A percentile compares a stretch with the other conserved stretches of the same genome.
Evolutionary conservation across 306 rosid genomes (phyloP).

Genomic region (Castanea mollissima): DNA sequence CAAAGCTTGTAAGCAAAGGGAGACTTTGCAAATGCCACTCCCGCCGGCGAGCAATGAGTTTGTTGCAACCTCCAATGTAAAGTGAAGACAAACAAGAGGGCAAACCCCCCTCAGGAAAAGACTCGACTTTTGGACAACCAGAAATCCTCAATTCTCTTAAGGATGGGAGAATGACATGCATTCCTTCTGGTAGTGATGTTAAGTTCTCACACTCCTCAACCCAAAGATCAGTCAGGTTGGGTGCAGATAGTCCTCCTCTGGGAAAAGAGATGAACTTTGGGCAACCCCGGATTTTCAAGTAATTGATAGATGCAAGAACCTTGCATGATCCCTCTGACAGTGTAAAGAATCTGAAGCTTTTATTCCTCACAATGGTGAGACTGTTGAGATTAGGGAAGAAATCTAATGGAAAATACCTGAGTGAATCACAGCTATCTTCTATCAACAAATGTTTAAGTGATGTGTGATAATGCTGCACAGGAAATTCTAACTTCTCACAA

Average conservation of each 20-base stretch:
- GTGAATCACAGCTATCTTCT: constrained; percentile 15
- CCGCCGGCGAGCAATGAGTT: constrained; percentile 1
- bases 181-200: background rate
- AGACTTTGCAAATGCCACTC: constrained; percentile 16
- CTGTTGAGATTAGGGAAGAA: constrained; percentile 25
- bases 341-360: background rate
- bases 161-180: background rate
- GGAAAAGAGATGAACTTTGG: background rate
- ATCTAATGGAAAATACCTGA: constrained; percentile 20
- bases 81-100: background rate
- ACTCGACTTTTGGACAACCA: background rate
- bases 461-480: background rate
- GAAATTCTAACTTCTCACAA: constrained; percentile 10
- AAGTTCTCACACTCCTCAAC: background rate
- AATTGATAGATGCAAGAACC: background rate
- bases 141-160: background rate
- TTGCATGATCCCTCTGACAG: background rate
- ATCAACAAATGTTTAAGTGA: constrained; percentile 17
- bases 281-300: background rate
- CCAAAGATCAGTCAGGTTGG: constrained; percentile 7
- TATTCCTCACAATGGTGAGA: background rate
- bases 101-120: constrained; percentile 12
- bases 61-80: background rate
- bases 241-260: background rate
- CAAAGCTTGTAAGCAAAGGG: background rate